These are phyloP conservation scores for Schoenoplectus tabernaemontani DNA, from an alignment of 202 grass and related monocot species.

Conservation along the genomic window DNA sequence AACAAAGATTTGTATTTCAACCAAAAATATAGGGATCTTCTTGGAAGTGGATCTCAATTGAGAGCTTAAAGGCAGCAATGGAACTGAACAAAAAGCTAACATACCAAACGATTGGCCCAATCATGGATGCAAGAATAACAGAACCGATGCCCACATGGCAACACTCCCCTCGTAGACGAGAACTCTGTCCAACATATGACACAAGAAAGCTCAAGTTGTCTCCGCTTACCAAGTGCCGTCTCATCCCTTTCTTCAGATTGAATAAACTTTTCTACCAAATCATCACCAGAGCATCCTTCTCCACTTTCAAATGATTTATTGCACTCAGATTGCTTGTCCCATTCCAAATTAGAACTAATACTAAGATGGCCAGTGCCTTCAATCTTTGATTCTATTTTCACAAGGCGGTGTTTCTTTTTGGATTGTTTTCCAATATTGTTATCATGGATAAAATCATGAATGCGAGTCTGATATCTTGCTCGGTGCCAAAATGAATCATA, in stretches of 20 bases:
- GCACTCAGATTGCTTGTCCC: conserved; percentile 1
- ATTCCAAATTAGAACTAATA: conserved; percentile 15
- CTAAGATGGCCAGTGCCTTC: conserved; percentile 26
- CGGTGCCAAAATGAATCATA: conserved; percentile 18
- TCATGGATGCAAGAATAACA: conserved; percentile 89
- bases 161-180: conserved; percentile 68
- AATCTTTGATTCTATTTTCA: conserved; percentile 30
- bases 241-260: conserved; percentile 26
- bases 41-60: background rate
- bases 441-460: conserved; percentile 23
- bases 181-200: conserved; percentile 95
- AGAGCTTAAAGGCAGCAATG: background rate
- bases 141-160: conserved; percentile 88
- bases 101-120: conserved; percentile 73
- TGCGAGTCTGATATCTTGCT: conserved; percentile 41
- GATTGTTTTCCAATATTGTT: conserved; percentile 17
- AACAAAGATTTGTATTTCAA: background rate
- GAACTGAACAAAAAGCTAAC: background rate
- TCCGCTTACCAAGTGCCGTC: conserved; percentile 19
- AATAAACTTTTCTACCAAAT: background rate
- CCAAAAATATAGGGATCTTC: background rate
- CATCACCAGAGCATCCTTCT: background rate
- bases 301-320: background rate
- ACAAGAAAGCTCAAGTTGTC: conserved; percentile 60
- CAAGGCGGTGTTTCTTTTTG: conserved; percentile 23